These are phyloP conservation scores for Cucumis hystrix DNA, from an alignment of 306 rosid genomes.

Conservation along the genomic window DNA sequence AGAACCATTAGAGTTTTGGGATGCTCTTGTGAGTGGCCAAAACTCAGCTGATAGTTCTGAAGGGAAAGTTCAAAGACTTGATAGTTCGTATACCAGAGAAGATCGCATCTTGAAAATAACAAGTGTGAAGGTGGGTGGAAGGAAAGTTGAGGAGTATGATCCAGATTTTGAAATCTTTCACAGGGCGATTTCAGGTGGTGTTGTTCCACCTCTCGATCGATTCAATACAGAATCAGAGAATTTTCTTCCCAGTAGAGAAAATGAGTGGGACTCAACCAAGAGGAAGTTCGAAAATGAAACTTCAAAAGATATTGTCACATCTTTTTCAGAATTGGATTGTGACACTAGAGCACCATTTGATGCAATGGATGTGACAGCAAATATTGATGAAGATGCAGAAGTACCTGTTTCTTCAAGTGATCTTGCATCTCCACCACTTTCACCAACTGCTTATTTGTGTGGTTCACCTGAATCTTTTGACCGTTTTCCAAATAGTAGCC, in stretches of 20 bases:
- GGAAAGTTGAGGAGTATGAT: slow-evolving; percentile 59
- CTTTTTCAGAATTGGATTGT: slow-evolving; percentile 27
- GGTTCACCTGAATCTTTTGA: slow-evolving; percentile 62
- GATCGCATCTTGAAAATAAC: neutral
- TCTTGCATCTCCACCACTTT: slow-evolving; percentile 32
- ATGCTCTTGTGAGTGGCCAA: slow-evolving; percentile 37
- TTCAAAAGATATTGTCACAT: slow-evolving; percentile 44
- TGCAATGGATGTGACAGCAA: slow-evolving; percentile 15
- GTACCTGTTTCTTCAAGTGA: slow-evolving; percentile 19
- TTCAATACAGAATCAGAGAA: slow-evolving; percentile 64
- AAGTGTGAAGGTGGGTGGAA: slow-evolving; percentile 17
- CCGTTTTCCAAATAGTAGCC: slow-evolving; percentile 30
- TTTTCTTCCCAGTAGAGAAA: slow-evolving; percentile 69
- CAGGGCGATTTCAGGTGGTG: slow-evolving; percentile 85
- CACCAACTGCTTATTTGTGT: slow-evolving; percentile 33
- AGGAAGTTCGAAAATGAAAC: slow-evolving; percentile 38
- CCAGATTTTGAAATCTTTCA: slow-evolving; percentile 64
- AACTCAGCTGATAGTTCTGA: slow-evolving; percentile 20
- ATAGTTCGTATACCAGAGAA: slow-evolving; percentile 8
- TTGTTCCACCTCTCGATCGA: slow-evolving; percentile 65
- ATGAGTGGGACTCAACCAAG: slow-evolving; percentile 64
- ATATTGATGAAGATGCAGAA: slow-evolving; percentile 19
- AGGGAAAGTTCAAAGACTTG: slow-evolving; percentile 17
- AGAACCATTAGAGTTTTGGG: slow-evolving; percentile 75
- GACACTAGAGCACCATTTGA: slow-evolving; percentile 16